Conservation (phyloP, 2,329 filamentous ascomycete species). For the Arthrinium puccinioides region DNA sequence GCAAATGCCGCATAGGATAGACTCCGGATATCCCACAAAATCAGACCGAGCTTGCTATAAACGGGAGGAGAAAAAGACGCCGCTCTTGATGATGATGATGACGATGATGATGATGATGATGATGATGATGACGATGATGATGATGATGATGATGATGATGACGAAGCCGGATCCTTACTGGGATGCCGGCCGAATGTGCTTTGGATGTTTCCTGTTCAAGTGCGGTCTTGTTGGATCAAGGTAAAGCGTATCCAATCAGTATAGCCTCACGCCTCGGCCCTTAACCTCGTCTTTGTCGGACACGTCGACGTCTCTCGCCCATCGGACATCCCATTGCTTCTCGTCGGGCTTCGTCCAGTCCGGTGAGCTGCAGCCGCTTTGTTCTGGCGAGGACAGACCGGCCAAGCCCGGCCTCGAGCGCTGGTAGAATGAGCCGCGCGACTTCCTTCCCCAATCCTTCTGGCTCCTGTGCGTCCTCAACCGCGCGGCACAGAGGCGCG, state of each 20-base stretch:
- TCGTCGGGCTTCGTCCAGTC: neutral
- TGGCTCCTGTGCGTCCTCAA: conserved; percentile 1
- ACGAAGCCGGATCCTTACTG: too few species aligned
- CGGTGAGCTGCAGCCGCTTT: neutral
- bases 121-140: neutral
- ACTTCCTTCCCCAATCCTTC: conserved; percentile 3
- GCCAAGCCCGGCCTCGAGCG: neutral
- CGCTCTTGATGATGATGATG: neutral
- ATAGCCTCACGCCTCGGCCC: neutral
- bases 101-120: neutral
- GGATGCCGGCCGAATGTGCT: too few species aligned
- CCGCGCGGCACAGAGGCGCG: neutral
- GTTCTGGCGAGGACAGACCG: too few species aligned
- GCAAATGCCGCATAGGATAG: too few species aligned
- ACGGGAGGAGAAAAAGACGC: neutral
- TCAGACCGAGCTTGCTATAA: too few species aligned
- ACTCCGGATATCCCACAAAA: too few species aligned
- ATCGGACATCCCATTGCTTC: conserved; percentile 3
- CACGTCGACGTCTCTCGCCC: neutral
- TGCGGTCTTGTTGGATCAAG: too few species aligned
- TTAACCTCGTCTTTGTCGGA: neutral
- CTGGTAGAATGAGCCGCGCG: conserved; percentile 1
- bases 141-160: neutral
- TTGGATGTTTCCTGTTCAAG: too few species aligned
- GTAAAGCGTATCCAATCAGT: too few species aligned